Evolutionary conservation across 441 rosid species (phyloP), one percentile per base, ranked within the genome.

Genomic region (Croton setiger): DNA sequence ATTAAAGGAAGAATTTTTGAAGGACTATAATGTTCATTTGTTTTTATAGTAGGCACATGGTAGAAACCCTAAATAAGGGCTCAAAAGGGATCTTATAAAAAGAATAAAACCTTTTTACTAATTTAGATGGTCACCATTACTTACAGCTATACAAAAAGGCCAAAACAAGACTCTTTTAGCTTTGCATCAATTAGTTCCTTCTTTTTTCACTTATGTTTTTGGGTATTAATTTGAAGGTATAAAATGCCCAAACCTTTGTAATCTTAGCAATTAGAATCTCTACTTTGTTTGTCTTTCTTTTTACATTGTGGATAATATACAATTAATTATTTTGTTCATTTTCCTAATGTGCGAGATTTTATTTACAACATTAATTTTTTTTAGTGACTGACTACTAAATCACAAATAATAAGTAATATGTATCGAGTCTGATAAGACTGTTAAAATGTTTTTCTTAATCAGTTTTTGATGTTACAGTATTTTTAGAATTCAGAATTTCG

Each of bases 101-200:
- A 12, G 8, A 7, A 15, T 47, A 0, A 5, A 9, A 54, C 17
- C 27, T 55, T 11, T 55, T 23, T 55, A 55, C 59, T 23, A 23
- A 55, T 23, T 55, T 55, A 55, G 59, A 55, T 55, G 59, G 59
- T 54, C 59, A 23, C 59, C 59, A 54, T 54, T 54, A 9, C 35
- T 54, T 54, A 23, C 36, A 54, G 59, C 59, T 54, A 21, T 54
- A 21, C 31, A 21, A 11, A 23, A 23, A 27, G 6, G 15, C 36
- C 57, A 53, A 51, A 51, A 13, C 37, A 55, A 55, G 7, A 23
- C 36, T n/a, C 35, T 55, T 55, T 23, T 23, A 21, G n/a, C 17
- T 17, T 55, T 35, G 36, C 59, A 55, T 55, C 59, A 51, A 51
- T 49, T n/a, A n/a, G 23, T 51, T 21, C 7, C 20, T 51, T 6